phyloP scores from a whole-genome alignment of 768 basidiomycete genomes.

The Leccinum subgranulosum region DNA sequence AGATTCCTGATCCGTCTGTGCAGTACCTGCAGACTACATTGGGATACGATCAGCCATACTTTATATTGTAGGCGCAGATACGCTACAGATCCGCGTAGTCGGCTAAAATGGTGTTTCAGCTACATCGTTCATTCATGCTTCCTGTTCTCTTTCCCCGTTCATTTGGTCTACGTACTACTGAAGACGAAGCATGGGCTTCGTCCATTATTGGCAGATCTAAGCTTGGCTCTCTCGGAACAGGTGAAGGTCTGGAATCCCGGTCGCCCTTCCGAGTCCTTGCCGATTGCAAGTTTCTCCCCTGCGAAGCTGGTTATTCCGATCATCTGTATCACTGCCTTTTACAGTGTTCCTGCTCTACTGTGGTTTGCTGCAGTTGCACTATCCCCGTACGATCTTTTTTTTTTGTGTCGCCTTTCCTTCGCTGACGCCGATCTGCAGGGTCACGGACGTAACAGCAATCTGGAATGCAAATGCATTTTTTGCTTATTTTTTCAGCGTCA shows the following conservation, averaged over 20 bases:
- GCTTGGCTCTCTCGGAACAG: slow-evolving; percentile 41
- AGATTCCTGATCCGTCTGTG: slow-evolving; percentile 1
- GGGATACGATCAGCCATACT: slow-evolving; percentile 83
- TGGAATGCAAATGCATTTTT: slow-evolving; percentile 93
- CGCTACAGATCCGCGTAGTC: background rate
- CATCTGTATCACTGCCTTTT: slow-evolving; percentile 35
- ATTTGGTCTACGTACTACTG: slow-evolving; percentile 62
- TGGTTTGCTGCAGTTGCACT: slow-evolving; percentile 75
- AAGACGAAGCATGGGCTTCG: slow-evolving; percentile 47
- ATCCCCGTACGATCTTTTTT: slow-evolving; percentile 54
- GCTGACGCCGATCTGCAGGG: slow-evolving; percentile 39
- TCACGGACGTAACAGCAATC: slow-evolving; percentile 82
- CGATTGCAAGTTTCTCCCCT: slow-evolving; percentile 22
- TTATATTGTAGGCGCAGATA: slow-evolving; percentile 66
- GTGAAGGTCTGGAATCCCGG: slow-evolving; percentile 9
- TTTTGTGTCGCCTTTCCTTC: background rate
- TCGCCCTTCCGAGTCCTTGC: slow-evolving; percentile 1
- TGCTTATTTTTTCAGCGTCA: slow-evolving; percentile 83
- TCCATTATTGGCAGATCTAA: slow-evolving; percentile 51
- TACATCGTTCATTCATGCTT: slow-evolving; percentile 87
- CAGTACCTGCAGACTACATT: slow-evolving; percentile 80
- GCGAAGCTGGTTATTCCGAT: slow-evolving; percentile 34
- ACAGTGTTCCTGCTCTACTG: slow-evolving; percentile 62
- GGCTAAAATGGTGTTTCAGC: slow-evolving; percentile 37
- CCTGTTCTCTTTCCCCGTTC: slow-evolving; percentile 74